Evolutionary conservation across 2,329 filamentous ascomycete genomes (phyloP), one percentile per base, ranked within the genome.

Genomic region (Paecilomyces dactylethromorphus): DNA sequence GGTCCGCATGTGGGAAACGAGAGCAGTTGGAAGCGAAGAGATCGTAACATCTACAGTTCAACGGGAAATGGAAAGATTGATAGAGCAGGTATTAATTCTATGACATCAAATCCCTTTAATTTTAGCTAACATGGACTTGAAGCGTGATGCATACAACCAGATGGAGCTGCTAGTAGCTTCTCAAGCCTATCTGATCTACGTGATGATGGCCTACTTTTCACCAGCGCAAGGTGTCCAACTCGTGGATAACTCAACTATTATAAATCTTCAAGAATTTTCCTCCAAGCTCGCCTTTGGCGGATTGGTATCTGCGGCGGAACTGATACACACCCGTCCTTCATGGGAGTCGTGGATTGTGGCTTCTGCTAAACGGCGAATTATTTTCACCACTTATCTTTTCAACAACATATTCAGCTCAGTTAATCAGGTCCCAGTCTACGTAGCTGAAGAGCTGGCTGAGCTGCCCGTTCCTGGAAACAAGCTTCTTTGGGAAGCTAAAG

Each of bases 271-370:
- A 66, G 77, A 81, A 4, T 61, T 84, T 15, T 81, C 82, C 4
- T 79, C 74, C 58, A 64, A 68, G 0, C 70, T 70, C 5, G 69
- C 73, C 7, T 69, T 68, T 2, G 66, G 67, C 33, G 81, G 81
- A 0, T 73, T 84, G 1, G 65, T 77, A 8, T 82, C 78, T 53
- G 39, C 60, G 0, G 75, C 76, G 0, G 82, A 84, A 57, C 65
- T 70, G 13, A 58, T 69, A 1, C 68, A 68, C 0, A 59, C 65
- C 0, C 73, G 76, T 2, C 82, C 82, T 0, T 68, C 57, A 6
- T 84, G 82, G 82, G 81, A 83, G 58, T 70, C 74, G 0, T 85
- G 83, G 83, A 77, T 84, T 3, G 66, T 82, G 0, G 78, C 78
- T 0, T 80, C 82, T 51, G 74, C 82, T 0, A 85, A 83, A 60